Conservation (phyloP, 73 alveolate genomes). For the Tetrahymena thermophila region DNA sequence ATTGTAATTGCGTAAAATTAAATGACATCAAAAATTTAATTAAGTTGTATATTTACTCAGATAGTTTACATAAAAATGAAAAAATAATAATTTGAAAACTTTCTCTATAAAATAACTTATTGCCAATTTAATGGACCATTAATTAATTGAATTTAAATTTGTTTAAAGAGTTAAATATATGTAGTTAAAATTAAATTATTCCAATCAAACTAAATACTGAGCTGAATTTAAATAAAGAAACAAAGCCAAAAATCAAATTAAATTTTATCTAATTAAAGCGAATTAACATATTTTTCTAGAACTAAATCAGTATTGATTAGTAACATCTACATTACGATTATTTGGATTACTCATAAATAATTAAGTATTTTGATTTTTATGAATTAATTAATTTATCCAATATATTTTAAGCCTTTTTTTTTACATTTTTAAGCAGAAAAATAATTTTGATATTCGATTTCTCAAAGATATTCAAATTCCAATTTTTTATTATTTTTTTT, state of each 20-base stretch:
- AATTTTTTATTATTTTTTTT: no score
- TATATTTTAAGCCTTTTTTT: neutral
- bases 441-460: neutral
- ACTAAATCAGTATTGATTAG: neutral
- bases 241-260: neutral
- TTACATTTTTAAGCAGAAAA: neutral
- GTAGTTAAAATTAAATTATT: neutral
- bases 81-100: no score
- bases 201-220: neutral
- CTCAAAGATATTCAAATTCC: neutral
- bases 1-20: no score
- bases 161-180: neutral
- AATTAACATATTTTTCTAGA: neutral
- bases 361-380: no score
- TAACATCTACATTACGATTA: no score
- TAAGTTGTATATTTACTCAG: neutral
- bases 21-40: no score
- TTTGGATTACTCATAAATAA: neutral
- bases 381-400: neutral
- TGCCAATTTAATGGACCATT: neutral
- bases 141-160: no score
- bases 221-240: neutral
- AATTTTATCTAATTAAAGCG: neutral
- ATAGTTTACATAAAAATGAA: neutral
- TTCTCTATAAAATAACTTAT: neutral